A percentile compares a stretch with the other conserved stretches of the same genome.
phyloP scores from a whole-genome alignment of 495 filamentous ascomycete genomes.

The Tetracladium setigerum region DNA sequence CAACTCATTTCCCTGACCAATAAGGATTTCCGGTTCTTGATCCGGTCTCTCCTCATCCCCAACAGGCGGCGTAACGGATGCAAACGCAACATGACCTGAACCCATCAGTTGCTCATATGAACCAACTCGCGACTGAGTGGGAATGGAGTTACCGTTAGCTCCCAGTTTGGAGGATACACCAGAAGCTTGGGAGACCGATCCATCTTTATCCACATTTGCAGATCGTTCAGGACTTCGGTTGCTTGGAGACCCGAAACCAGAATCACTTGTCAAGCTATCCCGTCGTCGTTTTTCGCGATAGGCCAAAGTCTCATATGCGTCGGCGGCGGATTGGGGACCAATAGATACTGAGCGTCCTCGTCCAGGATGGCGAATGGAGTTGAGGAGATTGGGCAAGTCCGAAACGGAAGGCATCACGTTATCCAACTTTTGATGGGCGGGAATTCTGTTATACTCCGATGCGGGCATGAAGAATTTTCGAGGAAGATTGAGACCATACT shows the following conservation, averaged over 20 bases:
- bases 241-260: not conserved
- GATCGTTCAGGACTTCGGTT: not conserved
- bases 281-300: constrained; percentile 75
- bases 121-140: constrained; percentile 32
- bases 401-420: constrained; percentile 80
- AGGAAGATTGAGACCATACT: constrained; percentile 66
- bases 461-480: constrained; percentile 85
- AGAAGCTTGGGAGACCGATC: constrained; percentile 14
- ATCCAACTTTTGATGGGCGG: constrained; percentile 67
- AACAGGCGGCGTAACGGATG: constrained; percentile 28
- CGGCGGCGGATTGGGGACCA: constrained; percentile 89
- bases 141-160: constrained; percentile 13
- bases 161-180: constrained; percentile 14
- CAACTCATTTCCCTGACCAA: constrained; percentile 39
- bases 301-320: constrained; percentile 94
- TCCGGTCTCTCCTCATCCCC: constrained; percentile 18
- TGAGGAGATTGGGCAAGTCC: constrained; percentile 72
- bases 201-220: constrained; percentile 10
- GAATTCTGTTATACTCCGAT: constrained; percentile 82
- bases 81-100: constrained; percentile 36
- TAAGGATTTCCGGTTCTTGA: constrained; percentile 24
- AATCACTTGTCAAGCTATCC: constrained; percentile 41
- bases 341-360: constrained; percentile 76
- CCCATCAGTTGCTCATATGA: constrained; percentile 69
- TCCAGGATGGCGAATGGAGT: constrained; percentile 70